phyloP scores from a whole-genome alignment of 2,329 filamentous ascomycete genomes.

The Chrysoporthe austroafricana region DNA sequence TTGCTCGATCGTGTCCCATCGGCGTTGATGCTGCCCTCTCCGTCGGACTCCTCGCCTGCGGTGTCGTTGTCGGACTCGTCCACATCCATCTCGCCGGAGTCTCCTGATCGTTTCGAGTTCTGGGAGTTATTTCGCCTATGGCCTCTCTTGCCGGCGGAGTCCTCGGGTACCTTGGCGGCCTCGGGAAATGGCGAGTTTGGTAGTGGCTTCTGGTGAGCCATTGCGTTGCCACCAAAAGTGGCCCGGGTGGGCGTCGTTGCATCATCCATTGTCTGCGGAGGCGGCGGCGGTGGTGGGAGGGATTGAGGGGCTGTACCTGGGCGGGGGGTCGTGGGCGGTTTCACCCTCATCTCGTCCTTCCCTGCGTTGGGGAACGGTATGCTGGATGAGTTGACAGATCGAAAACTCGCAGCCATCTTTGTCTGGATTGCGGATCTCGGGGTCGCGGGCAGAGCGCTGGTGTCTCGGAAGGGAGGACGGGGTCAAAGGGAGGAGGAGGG shows the following conservation, averaged over 20 bases:
- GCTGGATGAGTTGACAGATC: conserved; percentile 60
- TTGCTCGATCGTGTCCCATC: conserved; percentile 75
- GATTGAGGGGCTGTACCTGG: conserved; percentile 40
- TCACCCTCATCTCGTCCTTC: conserved; percentile 59
- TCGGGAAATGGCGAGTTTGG: conserved; percentile 58
- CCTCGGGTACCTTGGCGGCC: conserved; percentile 49
- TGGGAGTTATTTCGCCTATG: conserved; percentile 62
- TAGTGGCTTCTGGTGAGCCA: conserved; percentile 56
- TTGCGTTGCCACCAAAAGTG: conserved; percentile 48
- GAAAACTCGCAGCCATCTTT: conserved; percentile 59
- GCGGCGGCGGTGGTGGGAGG: conserved; percentile 24
- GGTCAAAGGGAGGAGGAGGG: conserved; percentile 26
- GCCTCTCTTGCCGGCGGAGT: conserved; percentile 48
- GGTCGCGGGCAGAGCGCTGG: conserved; percentile 26
- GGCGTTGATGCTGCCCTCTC: conserved; percentile 63
- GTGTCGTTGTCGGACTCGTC: conserved; percentile 68
- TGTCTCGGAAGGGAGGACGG: conserved; percentile 25
- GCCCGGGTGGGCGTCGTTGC: conserved; percentile 66
- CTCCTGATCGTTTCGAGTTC: conserved; percentile 61
- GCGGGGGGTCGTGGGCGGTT: conserved; percentile 40
- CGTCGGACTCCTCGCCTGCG: conserved; percentile 57
- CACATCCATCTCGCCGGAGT: conserved; percentile 75
- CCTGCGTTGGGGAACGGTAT: conserved; percentile 47
- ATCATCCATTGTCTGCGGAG: conserved; percentile 46
- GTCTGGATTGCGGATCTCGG: neutral